Evolutionary conservation across 1,284 basidiomycete species (phyloP), one percentile per base, ranked within the genome.

Genomic region (Singerocomus inundabilis): DNA sequence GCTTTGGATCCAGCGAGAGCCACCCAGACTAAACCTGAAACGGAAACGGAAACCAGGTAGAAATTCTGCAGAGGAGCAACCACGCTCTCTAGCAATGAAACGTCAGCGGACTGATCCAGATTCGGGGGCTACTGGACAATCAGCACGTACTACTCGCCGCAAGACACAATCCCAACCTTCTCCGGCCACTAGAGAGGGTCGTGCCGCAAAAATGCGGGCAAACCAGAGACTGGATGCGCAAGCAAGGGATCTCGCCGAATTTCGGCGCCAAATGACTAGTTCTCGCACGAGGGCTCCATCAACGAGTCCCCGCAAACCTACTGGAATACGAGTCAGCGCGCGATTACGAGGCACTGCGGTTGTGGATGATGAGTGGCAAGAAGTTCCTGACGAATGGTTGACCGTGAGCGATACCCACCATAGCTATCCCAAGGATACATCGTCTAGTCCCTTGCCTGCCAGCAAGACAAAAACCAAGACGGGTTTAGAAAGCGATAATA

Each of bases 1-100:
- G 16, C 76, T 95, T 16, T 96, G 92, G 92, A 82, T 94, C 35
- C 92, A 95, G 66, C 82, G 86, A 24, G 72, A 75, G 31, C 77
- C 72, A 10, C 86, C 84, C 0, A 81, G 77, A 60, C 75, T 75
- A 36, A 64, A 63, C 7, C 60, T 76, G 25, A 88, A 89, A 60
- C 79, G 85, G 57, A 89, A 88, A 51, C 67, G 77, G 36, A 70
- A 66, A 52, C 49, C 56, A 34, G 46, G 51, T 25, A 46, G 51
- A 33, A 54, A 60, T 18, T 51, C 58, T 9, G 28, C 32, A 11
- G 67, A 54, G 62, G 28, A 44, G 54, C 59, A 42, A 37, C 57
- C n/a, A 38, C 67, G 39, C 51, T 57, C 31, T 29, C 33, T 10
- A 6, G 12, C 59, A 12, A 37, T 54, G 32, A 64, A 64, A 38